Evolutionary conservation across 192 early-diverging fungal genomes (phyloP), one percentile per base, ranked within the genome.

Genomic region (Coemansia sp.): DNA sequence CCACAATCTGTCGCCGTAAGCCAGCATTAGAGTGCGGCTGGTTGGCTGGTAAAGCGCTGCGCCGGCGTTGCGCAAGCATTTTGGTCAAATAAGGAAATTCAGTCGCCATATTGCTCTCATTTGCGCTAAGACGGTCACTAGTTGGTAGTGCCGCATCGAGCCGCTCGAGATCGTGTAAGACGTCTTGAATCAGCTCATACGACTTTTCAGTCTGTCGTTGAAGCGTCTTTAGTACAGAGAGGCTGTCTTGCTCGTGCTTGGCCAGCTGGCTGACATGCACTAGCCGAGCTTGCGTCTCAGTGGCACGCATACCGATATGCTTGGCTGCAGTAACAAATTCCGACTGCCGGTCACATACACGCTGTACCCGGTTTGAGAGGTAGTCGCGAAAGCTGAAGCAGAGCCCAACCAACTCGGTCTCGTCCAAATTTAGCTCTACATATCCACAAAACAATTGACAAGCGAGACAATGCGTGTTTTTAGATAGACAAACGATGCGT

Each of bases 341-440:
- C 2, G 62, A 56, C 50, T 80, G 77, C 5, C 77, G 64, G 29
- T 80, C 72, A 29, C 77, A 80, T 1, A 80, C 59, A 14, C 17
- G 62, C 38, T 71, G 72, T 21, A 66, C 72, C 21, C 77, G 72
- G 47, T 71, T 70, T 5, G 65, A 52, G 21, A 80, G 57, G 45
- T 74, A 73, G 25, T 80, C 77, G 43, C 77, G 77, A 38, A 80
- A 80, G 62, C 72, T 74, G 45, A 80, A 74, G 62, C 77, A 71
- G 32, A 80, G 50, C 24, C 77, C 77, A 10, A 72, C 70, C 45
- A 80, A 59, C 59, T 80, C 77, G 1, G 77, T 74, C 37, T 80
- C 77, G 53, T 80, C 77, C 68, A 80, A 58, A 43, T 74, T 70
- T 12, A 80, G 55, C 51, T 80, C 73, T 75, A 75, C 64, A 59